Conservation (phyloP, 2,329 filamentous ascomycete species). For the Monosporascus cannonballus region DNA sequence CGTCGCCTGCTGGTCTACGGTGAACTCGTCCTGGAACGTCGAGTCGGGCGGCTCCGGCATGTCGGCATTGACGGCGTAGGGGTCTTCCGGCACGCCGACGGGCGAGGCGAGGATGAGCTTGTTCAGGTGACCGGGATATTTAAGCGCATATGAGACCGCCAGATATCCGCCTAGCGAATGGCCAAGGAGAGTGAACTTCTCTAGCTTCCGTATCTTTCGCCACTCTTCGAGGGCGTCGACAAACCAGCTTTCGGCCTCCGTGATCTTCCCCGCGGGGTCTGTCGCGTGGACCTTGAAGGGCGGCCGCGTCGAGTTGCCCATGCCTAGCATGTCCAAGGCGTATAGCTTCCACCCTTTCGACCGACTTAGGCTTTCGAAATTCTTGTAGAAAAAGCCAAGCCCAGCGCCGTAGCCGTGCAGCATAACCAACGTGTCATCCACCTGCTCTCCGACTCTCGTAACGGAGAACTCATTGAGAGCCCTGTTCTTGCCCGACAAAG, state of each 20-base stretch:
- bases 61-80: constrained; percentile 74
- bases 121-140: constrained; percentile 90
- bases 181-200: constrained; percentile 87
- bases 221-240: constrained; percentile 95
- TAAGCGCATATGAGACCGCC: constrained; percentile 88
- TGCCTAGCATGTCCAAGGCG: constrained; percentile 89
- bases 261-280: constrained; percentile 70
- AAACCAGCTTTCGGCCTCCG: constrained; percentile 92
- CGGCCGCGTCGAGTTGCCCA: constrained; percentile 83
- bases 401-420: constrained; percentile 95
- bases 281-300: constrained; percentile 81
- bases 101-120: constrained; percentile 94
- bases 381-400: constrained; percentile 96
- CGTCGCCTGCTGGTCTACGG: constrained; percentile 58
- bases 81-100: constrained; percentile 91
- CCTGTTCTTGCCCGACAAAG: constrained; percentile 77
- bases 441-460: constrained; percentile 71
- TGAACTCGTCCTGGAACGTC: constrained; percentile 70
- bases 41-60: constrained; percentile 74
- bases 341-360: constrained; percentile 80
- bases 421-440: constrained; percentile 87
- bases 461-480: constrained; percentile 91
- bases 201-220: constrained; percentile 81
- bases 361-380: constrained; percentile 83
- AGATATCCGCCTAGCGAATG: constrained; percentile 95